Evolutionary conservation across 192 early-diverging fungal genomes (phyloP).

Genomic region (Coemansia sp.): DNA sequence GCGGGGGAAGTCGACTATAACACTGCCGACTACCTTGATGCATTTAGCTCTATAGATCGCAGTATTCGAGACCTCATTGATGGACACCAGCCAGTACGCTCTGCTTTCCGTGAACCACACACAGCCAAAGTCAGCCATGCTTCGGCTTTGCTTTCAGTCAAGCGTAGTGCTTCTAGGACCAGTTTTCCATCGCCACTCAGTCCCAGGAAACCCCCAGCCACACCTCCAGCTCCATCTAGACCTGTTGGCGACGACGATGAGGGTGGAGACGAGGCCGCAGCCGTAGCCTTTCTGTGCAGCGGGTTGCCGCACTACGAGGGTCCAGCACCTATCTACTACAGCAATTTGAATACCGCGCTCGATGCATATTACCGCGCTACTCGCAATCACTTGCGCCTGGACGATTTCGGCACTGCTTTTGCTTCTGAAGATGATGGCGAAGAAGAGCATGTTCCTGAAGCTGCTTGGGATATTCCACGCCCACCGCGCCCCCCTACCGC

Average conservation of each 20-base stretch:
- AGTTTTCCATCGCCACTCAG: not conserved
- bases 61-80: conserved; percentile 41
- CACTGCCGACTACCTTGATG: conserved; percentile 36
- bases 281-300: conserved; percentile 47
- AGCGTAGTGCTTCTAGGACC: not conserved
- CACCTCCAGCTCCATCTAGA: not conserved
- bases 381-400: not conserved
- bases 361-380: not conserved
- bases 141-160: not conserved
- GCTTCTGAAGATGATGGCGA: not conserved
- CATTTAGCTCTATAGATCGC: conserved; percentile 36
- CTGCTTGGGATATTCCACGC: conserved; percentile 1
- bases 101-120: not conserved
- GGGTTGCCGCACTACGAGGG: conserved; percentile 50
- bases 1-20: conserved; percentile 10
- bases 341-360: conserved; percentile 22
- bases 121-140: not conserved
- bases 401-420: not conserved
- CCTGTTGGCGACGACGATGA: conserved; percentile 8
- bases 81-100: not conserved
- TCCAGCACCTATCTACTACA: conserved; percentile 29
- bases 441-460: conserved; percentile 1
- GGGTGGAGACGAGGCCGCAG: conserved; percentile 36
- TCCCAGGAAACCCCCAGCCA: not conserved
- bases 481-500: not conserved